phyloP scores from a whole-genome alignment of 306 rosid species.

The Medicago truncatula region DNA sequence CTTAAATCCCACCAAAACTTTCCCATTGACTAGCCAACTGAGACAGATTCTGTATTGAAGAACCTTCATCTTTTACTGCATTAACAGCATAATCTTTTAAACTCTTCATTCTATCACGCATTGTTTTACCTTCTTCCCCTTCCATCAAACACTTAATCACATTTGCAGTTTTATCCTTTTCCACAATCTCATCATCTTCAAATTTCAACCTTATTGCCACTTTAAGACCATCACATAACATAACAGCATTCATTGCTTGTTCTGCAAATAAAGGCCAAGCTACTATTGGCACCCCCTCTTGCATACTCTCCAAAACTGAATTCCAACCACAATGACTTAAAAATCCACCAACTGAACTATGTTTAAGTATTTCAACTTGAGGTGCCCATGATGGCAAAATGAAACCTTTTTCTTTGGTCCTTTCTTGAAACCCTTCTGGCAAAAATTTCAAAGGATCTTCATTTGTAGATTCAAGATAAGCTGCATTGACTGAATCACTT shows the following conservation, averaged over 20 bases:
- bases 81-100: slow-evolving; percentile 17
- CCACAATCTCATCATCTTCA: slow-evolving; percentile 11
- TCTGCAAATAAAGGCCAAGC: slow-evolving; percentile 41
- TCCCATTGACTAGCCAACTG: slow-evolving; percentile 7
- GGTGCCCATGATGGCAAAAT: slow-evolving; percentile 51
- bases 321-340: slow-evolving; percentile 37
- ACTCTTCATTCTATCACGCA: slow-evolving; percentile 4
- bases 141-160: slow-evolving; percentile 17
- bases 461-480: slow-evolving; percentile 29
- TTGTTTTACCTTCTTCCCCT: slow-evolving; percentile 21
- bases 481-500: slow-evolving; percentile 28
- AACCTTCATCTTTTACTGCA: slow-evolving; percentile 17
- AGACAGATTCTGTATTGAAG: slow-evolving; percentile 15
- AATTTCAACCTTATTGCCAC: slow-evolving; percentile 18
- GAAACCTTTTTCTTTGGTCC: slow-evolving; percentile 46
- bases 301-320: slow-evolving; percentile 31
- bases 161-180: slow-evolving; percentile 1
- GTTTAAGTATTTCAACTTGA: slow-evolving; percentile 43
- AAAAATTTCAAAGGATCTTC: slow-evolving; percentile 44
- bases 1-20: slow-evolving; percentile 6
- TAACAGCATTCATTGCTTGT: slow-evolving; percentile 28
- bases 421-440: slow-evolving; percentile 46
- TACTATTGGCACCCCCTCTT: slow-evolving; percentile 34
- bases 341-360: slow-evolving; percentile 41
- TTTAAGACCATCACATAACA: slow-evolving; percentile 22